A percentile compares a stretch with the other conserved stretches of the same genome.
Evolutionary conservation across 1,139 yeast genomes (phyloP).

Genomic region (Kodamaea sp.): DNA sequence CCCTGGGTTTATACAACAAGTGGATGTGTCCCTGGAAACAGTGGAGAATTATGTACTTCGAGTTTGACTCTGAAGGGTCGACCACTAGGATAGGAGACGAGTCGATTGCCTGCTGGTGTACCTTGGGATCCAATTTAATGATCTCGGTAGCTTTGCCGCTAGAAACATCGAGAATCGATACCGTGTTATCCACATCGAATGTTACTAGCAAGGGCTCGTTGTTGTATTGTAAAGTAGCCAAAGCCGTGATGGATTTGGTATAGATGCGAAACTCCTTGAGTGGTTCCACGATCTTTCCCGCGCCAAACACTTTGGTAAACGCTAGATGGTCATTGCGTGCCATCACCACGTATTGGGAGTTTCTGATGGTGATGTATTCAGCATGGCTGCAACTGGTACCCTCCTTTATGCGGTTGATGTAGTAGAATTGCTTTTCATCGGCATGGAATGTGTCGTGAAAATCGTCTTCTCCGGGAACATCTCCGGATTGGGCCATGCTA

Average conservation of each 20-base stretch:
- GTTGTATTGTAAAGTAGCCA: constrained; percentile 8
- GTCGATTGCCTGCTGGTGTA: constrained; percentile 33
- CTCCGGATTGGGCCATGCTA: too few relatives aligned
- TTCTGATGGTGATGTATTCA: not conserved
- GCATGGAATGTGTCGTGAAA: too few relatives aligned
- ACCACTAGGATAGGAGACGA: constrained; percentile 23
- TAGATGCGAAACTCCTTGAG: constrained; percentile 20
- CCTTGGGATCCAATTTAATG: constrained; percentile 22
- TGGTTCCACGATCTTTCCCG: not conserved
- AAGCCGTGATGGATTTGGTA: constrained; percentile 14
- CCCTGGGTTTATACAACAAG: constrained; percentile 15
- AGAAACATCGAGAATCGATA: constrained; percentile 8
- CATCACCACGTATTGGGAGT: not conserved
- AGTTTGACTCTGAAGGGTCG: constrained; percentile 13
- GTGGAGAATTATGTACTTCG: constrained; percentile 25
- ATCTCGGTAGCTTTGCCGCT: constrained; percentile 6
- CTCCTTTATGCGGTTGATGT: not conserved
- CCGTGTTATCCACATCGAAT: constrained; percentile 12
- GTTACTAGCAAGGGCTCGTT: constrained; percentile 15
- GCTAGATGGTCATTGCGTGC: not conserved
- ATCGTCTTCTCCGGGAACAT: too few relatives aligned
- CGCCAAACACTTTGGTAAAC: not conserved
- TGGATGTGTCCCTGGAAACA: constrained; percentile 34
- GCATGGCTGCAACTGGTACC: not conserved
- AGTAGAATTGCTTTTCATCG: too few relatives aligned